phyloP scores from a whole-genome alignment of 1,139 yeast species.

The Yamadazyma dushanensis region DNA sequence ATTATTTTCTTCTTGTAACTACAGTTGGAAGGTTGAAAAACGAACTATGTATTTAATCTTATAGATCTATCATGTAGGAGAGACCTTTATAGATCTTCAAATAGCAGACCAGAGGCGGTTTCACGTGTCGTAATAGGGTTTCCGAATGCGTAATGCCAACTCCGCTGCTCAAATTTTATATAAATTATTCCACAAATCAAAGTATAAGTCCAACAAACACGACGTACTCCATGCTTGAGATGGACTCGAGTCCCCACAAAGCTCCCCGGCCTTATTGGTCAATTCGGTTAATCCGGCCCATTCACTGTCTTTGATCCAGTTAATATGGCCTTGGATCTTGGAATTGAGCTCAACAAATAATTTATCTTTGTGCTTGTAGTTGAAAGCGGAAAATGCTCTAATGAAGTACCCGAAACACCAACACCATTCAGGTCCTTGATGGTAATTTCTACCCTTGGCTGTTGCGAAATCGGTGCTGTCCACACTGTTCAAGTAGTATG shows the following conservation, averaged over 20 bases:
- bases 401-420: conserved; percentile 89
- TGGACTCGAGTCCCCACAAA: conserved; percentile 86
- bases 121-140: no score
- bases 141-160: not conserved
- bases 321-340: conserved; percentile 62
- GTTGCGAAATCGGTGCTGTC: conserved; percentile 89
- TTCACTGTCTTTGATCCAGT: conserved; percentile 69
- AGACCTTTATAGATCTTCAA: no score
- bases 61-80: no score
- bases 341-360: conserved; percentile 43
- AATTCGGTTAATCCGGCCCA: conserved; percentile 96
- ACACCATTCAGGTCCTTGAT: conserved; percentile 99
- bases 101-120: no score
- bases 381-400: conserved; percentile 67
- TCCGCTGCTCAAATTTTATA: conserved; percentile 7
- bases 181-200: conserved; percentile 50
- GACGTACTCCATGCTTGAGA: conserved; percentile 97
- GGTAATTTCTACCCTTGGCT: conserved; percentile 93
- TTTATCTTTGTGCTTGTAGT: conserved; percentile 26
- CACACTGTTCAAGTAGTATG: conserved; percentile 77
- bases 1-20: no score
- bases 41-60: no score
- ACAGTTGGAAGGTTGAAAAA: no score
- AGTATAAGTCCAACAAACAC: conserved; percentile 77
- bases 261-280: conserved; percentile 81